Evolutionary conservation across 1,284 basidiomycete genomes (phyloP).

Genomic region (Puccinia horiana): DNA sequence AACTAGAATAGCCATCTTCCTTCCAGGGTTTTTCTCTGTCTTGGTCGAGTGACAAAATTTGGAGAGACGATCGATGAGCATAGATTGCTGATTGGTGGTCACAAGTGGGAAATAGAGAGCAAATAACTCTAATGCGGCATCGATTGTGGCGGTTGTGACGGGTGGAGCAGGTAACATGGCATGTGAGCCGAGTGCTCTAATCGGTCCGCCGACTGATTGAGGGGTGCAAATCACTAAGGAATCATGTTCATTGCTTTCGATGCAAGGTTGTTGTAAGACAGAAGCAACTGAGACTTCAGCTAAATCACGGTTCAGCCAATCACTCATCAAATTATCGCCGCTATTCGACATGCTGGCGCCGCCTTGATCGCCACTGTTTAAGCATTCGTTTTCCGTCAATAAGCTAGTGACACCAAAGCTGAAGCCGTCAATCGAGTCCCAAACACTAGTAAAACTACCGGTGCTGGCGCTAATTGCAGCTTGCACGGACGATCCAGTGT

Average conservation of each 20-base stretch:
- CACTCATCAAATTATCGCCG: conserved; percentile 8
- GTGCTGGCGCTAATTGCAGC: conserved; percentile 87
- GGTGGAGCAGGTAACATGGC: conserved; percentile 68
- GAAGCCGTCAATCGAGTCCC: conserved; percentile 84
- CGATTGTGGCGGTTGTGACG: conserved; percentile 78
- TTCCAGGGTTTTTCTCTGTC: conserved; percentile 81
- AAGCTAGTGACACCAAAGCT: conserved; percentile 86
- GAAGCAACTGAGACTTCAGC: conserved; percentile 39
- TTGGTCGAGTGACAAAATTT: conserved; percentile 69
- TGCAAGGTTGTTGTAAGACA: conserved; percentile 45
- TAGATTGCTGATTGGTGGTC: conserved; percentile 69
- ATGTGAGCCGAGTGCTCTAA: conserved; percentile 11
- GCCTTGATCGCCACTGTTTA: conserved; percentile 16
- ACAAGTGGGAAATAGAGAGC: conserved; percentile 74
- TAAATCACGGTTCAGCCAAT: conserved; percentile 49
- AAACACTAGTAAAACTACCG: conserved; percentile 79
- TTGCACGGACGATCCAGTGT: conserved; percentile 77
- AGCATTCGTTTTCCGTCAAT: conserved; percentile 57
- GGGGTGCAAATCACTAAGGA: conserved; percentile 41
- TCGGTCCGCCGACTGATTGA: conserved; percentile 37
- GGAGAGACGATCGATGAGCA: conserved; percentile 68
- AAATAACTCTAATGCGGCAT: conserved; percentile 85
- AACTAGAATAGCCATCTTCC: conserved; percentile 81
- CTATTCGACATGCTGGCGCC: conserved; percentile 10
- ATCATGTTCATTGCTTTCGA: conserved; percentile 48